phyloP scores from a whole-genome alignment of 2,329 filamentous ascomycete genomes.

The Pseudogymnoascus sp. region DNA sequence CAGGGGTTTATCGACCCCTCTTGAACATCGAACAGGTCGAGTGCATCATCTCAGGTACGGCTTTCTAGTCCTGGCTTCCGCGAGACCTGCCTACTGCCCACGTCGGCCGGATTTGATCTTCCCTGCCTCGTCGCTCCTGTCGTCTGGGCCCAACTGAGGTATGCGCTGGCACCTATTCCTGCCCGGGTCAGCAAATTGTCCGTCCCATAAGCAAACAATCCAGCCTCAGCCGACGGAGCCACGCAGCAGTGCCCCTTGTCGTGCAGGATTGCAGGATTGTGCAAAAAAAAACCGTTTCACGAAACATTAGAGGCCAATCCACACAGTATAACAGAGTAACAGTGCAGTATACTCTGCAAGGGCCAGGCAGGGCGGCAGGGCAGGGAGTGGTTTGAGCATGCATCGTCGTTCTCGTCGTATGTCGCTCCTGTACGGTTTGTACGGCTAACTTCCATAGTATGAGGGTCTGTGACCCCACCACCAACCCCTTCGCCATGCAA shows the following conservation, averaged over 20 bases:
- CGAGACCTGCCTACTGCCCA: not conserved
- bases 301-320: not conserved
- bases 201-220: not conserved
- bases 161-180: not conserved
- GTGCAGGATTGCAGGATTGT: not conserved
- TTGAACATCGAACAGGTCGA: not conserved
- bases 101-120: not conserved
- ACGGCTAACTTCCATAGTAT: not conserved
- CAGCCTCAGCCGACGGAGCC: not conserved
- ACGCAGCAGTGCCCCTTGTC: not conserved
- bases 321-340: not conserved
- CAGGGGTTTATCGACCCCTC: conserved; percentile 1
- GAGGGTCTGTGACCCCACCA: not conserved
- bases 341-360: not conserved
- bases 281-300: not conserved
- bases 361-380: not conserved
- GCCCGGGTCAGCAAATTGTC: not conserved
- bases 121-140: not conserved
- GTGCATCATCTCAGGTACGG: not conserved
- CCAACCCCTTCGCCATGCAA: not conserved
- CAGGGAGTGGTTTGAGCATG: not conserved
- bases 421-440: too few relatives aligned
- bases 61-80: not conserved
- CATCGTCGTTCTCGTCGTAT: not conserved
- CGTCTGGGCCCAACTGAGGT: not conserved